Conservation (phyloP, 2,329 filamentous ascomycete species). For the Alternaria triticina region DNA sequence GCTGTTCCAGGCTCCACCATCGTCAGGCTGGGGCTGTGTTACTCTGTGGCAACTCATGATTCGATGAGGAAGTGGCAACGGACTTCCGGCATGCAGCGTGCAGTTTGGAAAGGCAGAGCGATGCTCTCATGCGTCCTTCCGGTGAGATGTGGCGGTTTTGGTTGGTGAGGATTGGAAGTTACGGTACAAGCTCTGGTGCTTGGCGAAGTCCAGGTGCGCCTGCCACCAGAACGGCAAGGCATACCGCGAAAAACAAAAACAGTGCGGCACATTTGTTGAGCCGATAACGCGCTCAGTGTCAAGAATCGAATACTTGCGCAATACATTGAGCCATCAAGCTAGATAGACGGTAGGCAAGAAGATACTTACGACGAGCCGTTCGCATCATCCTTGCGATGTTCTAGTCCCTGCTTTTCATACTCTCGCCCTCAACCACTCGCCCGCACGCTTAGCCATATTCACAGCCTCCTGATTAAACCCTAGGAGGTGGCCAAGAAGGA, state of each 20-base stretch:
- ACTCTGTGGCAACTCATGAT: rapidly evolving
- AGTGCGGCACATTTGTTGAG: too few species aligned
- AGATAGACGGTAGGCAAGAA: too few species aligned
- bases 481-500: conserved; percentile 48
- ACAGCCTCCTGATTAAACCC: conserved; percentile 53
- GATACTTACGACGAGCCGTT: too few species aligned
- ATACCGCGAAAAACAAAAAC: too few species aligned
- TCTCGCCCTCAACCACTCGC: conserved; percentile 40
- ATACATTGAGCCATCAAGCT: too few species aligned
- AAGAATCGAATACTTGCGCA: too few species aligned
- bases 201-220: neutral
- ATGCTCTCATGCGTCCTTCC: neutral
- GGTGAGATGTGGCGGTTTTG: neutral
- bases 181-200: neutral
- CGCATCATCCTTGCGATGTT: too few species aligned
- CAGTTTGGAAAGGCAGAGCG: rapidly evolving
- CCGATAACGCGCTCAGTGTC: too few species aligned
- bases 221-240: neutral
- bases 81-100: too few species aligned
- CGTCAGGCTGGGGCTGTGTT: neutral
- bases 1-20: neutral
- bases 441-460: conserved; percentile 46
- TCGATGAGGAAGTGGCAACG: neutral
- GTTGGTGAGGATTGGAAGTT: neutral
- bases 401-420: too few species aligned